These are phyloP conservation scores for Colletotrichum salicis DNA, from an alignment of 2,329 filamentous ascomycete species.

Conservation along the genomic window DNA sequence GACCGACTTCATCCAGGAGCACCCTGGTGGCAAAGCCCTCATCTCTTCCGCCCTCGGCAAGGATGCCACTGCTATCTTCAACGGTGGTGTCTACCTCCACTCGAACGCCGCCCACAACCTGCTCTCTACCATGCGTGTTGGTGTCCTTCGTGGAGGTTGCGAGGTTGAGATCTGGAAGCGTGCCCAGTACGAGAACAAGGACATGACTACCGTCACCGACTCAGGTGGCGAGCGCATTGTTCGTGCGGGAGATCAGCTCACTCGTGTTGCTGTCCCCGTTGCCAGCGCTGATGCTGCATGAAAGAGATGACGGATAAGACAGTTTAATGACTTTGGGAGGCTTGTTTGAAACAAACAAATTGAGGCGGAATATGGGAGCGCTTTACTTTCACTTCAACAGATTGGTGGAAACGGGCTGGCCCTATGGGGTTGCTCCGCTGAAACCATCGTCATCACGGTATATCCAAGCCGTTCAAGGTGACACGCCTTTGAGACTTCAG, in stretches of 20 bases:
- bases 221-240: conserved; percentile 83
- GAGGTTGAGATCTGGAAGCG: conserved; percentile 96
- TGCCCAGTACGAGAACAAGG: conserved; percentile 85
- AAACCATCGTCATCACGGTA: neutral
- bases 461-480: neutral
- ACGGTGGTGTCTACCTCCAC: conserved; percentile 90
- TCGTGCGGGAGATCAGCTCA: conserved; percentile 86
- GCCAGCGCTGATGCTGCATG: conserved; percentile 86
- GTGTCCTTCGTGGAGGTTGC: conserved; percentile 85
- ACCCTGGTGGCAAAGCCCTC: conserved; percentile 90
- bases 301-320: conserved; percentile 34
- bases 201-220: conserved; percentile 82
- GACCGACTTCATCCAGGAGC: conserved; percentile 84
- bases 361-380: neutral
- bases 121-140: conserved; percentile 87
- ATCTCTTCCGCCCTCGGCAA: conserved; percentile 86
- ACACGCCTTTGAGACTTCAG: neutral
- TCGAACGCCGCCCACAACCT: conserved; percentile 91
- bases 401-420: too few species aligned
- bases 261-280: conserved; percentile 82
- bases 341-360: neutral
- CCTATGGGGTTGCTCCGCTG: neutral
- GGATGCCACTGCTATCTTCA: conserved; percentile 91
- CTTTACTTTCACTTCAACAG: conserved; percentile 6
- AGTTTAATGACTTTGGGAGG: conserved; percentile 21